phyloP scores from a whole-genome alignment of 768 basidiomycete species.

The Pleurotus djamor region DNA sequence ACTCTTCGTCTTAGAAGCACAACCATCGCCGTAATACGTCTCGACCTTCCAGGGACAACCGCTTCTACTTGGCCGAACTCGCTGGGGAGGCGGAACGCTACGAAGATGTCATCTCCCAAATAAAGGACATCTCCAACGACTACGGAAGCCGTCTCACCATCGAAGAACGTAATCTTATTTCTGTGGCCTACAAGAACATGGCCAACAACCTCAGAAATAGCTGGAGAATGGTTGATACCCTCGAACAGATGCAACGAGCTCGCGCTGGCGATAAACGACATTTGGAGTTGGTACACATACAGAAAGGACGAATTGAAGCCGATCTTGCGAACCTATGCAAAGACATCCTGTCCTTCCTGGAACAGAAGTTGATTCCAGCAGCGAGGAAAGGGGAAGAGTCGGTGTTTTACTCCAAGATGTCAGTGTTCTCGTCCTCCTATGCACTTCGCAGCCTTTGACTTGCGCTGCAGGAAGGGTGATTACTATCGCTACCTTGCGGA shows the following conservation, averaged over 20 bases:
- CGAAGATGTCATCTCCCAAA: slow-evolving; percentile 77
- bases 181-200: slow-evolving; percentile 99
- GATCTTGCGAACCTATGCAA: slow-evolving; percentile 99
- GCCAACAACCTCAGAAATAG: slow-evolving; percentile 98
- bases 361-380: slow-evolving; percentile 96
- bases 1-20: not conserved
- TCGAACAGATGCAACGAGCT: slow-evolving; percentile 99
- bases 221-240: slow-evolving; percentile 97
- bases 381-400: slow-evolving; percentile 97
- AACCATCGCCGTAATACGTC: not conserved
- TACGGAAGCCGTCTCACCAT: slow-evolving; percentile 69
- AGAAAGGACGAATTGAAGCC: slow-evolving; percentile 96
- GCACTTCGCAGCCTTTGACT: not conserved
- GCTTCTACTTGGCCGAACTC: slow-evolving; percentile 62
- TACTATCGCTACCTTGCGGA: slow-evolving; percentile 44
- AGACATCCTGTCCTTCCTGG: slow-evolving; percentile 95
- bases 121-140: slow-evolving; percentile 70
- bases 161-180: slow-evolving; percentile 92
- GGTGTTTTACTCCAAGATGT: slow-evolving; percentile 99
- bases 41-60: not conserved
- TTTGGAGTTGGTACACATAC: slow-evolving; percentile 96
- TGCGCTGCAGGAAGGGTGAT: slow-evolving; percentile 18
- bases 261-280: slow-evolving; percentile 92
- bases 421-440: slow-evolving; percentile 21
- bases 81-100: slow-evolving; percentile 89